Conservation (phyloP, 352 stramenopile species). For the Phytophthora meadii region DNA sequence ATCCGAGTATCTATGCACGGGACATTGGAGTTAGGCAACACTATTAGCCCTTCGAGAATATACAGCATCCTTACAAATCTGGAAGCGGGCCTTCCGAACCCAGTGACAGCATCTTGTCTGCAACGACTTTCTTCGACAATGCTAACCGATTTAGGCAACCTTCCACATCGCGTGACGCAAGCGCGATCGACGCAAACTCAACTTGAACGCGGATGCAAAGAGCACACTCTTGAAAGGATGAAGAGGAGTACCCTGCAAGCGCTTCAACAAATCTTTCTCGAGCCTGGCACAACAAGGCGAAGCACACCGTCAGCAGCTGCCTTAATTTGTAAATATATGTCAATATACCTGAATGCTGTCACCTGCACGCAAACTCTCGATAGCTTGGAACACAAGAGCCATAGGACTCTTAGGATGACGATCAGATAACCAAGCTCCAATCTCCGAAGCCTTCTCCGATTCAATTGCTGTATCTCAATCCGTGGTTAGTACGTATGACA, state of each 20-base stretch:
- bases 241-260: constrained; percentile 62
- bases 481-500: constrained; percentile 1
- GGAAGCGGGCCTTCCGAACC: constrained; percentile 42
- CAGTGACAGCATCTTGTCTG: constrained; percentile 53
- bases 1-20: constrained; percentile 54
- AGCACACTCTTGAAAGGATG: constrained; percentile 70
- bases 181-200: constrained; percentile 53
- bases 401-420: constrained; percentile 58
- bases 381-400: constrained; percentile 53
- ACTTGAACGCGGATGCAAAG: constrained; percentile 68
- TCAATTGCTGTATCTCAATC: constrained; percentile 42
- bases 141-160: constrained; percentile 61
- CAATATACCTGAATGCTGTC: constrained; percentile 40
- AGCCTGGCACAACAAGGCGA: constrained; percentile 35
- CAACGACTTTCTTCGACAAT: constrained; percentile 46
- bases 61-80: constrained; percentile 44
- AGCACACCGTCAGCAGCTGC: constrained; percentile 1
- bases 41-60: background rate
- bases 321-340: background rate
- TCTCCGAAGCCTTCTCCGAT: constrained; percentile 31
- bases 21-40: constrained; percentile 11
- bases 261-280: constrained; percentile 60
- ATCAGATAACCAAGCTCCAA: constrained; percentile 35
- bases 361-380: constrained; percentile 32
- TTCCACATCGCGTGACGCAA: constrained; percentile 62